Evolutionary conservation across 2,329 filamentous ascomycete genomes (phyloP), one percentile per base, ranked within the genome.

Genomic region (Ophiostoma triangulosporum): DNA sequence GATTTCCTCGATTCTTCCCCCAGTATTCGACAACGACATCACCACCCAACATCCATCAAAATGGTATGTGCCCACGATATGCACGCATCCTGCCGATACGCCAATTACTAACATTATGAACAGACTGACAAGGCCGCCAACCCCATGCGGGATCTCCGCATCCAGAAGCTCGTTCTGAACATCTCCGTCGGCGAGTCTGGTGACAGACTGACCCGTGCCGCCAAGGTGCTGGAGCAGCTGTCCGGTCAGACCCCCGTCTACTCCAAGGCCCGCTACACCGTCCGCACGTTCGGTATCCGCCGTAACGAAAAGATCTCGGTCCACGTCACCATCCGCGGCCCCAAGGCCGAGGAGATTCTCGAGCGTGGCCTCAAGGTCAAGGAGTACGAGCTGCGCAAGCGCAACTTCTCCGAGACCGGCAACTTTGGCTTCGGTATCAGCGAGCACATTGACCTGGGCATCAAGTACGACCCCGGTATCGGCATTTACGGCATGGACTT

Each of bases 401-500:
- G 87, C 76, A 98, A 98, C 88, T 98, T 98, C 86, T 91, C 85
- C 71, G 88, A 95, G 83, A 97, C 91, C 64, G 93, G 93, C 73
- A 95, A 96, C 86, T 98, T 98, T 73, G 93, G 93, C 66, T 98
- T 98, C 83, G 93, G 93, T 80, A 98, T 98, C 81, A 89, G 81
- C 78, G 93, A 98, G 80, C 93, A 98, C 86, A 98, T 98, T 76
- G 93, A 98, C 83, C 82, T 98, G 68, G 93, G 93, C 70, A 98
- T 98, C 88, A 98, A 98, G 85, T 96, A 96, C 80, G 90, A 96
- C 78, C 90, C 90, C 62, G 86, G 81, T 61, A 96, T 96, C 66
- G 90, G 90, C 84, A 96, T 96, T 74, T 96, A 95, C 81, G 90
- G 93, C 73, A 98, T 98, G 93, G 93, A 98, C 79, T 98, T 98